Evolutionary conservation across 108 stramenopile species (phyloP), one percentile per base, ranked within the genome.

Genomic region (Skeletonema menzelii): DNA sequence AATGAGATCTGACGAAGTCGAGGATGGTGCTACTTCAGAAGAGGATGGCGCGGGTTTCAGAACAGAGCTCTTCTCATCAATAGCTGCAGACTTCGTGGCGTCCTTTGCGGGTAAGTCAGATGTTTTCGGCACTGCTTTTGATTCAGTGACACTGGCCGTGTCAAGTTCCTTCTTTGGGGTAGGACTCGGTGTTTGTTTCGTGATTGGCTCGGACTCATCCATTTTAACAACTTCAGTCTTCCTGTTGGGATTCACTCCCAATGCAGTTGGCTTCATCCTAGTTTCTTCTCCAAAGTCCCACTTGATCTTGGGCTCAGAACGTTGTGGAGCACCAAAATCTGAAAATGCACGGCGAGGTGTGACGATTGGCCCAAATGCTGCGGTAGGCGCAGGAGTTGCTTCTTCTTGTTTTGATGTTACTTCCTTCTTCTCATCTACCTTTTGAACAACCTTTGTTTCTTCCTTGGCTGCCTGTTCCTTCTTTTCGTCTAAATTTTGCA

Each of bases 1-100:
- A 24, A 60, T 35, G 17, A 60, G 59, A 17, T 60, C 59, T 19
- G 59, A n/a, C 22, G 59, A 14, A 20, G 59, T 35, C 34, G 59
- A 31, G 6, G 59, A 35, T 60, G 59, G 49, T 19, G 20, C 49
- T 53, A 53, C 24, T 20, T 53, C 49, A 22, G 49, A 24, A 10
- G 19, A 20, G 20, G 49, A 24, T 53, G 49, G 49, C 1, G 49
- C 20, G 8, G 22, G 22, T 42, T 15, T 42, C 40, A 42, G 15
- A 42, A n/a, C 15, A n/a, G 40, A 42, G 40, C 40, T 42, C 40
- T 42, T 42, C 15, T 42, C 40, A n/a, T n/a, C 15, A 4, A 3
- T n/a, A 42, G 40, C 40, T 42, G 11, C 14, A 42, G 40, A n/a
- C 4, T 42, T 58, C 4, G 57, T 24, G 12, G n/a, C 1, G 22